Conservation (phyloP, 768 basidiomycete genomes). For the Jaapia argillacea region DNA sequence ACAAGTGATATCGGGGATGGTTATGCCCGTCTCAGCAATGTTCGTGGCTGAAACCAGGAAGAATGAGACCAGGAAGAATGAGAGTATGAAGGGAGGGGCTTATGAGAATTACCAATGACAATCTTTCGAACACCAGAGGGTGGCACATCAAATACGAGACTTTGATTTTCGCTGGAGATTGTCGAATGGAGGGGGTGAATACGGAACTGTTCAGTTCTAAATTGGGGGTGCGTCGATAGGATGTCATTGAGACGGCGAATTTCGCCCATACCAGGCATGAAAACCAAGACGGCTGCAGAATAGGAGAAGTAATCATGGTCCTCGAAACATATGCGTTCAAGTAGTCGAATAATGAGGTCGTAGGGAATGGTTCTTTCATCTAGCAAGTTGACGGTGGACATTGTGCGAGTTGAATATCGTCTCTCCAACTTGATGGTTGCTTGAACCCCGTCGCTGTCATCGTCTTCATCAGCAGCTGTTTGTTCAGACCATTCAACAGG, state of each 20-base stretch:
- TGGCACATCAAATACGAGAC: slow-evolving; percentile 84
- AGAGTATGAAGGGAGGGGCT: slow-evolving; percentile 10
- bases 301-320: slow-evolving; percentile 38
- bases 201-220: slow-evolving; percentile 59
- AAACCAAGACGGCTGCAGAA: slow-evolving; percentile 79
- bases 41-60: slow-evolving; percentile 55
- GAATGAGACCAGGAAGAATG: slow-evolving; percentile 8
- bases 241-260: slow-evolving; percentile 84
- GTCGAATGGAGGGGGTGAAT: slow-evolving; percentile 88
- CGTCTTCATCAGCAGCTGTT: slow-evolving; percentile 53
- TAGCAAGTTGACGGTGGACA: slow-evolving; percentile 70
- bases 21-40: slow-evolving; percentile 95
- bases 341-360: slow-evolving; percentile 75
- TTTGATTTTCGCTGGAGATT: slow-evolving; percentile 85
- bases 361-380: slow-evolving; percentile 88
- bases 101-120: slow-evolving; percentile 59
- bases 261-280: slow-evolving; percentile 92
- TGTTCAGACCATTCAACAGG: slow-evolving; percentile 79
- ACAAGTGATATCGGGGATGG: slow-evolving; percentile 95
- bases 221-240: slow-evolving; percentile 61
- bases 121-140: slow-evolving; percentile 80
- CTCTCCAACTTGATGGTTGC: slow-evolving; percentile 53
- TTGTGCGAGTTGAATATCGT: slow-evolving; percentile 70
- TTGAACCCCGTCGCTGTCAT: slow-evolving; percentile 36
- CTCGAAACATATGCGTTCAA: slow-evolving; percentile 78